Evolutionary conservation across 371 early-diverging fungal species (phyloP), one percentile per base, ranked within the genome.

Genomic region (Zychaea mexicana): DNA sequence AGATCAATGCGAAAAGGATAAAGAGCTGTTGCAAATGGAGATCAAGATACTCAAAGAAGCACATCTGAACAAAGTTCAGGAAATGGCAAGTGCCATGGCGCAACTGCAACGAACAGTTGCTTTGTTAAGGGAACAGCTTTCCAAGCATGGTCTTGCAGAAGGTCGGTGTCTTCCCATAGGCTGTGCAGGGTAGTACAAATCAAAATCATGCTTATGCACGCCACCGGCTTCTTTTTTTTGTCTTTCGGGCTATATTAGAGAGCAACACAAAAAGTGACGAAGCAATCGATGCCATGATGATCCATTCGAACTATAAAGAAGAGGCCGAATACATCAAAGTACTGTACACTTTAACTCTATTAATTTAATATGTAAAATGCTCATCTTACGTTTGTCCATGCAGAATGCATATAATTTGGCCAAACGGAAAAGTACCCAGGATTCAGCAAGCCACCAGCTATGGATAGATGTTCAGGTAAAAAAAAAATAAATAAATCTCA

Each of bases 1-100:
- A 78, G 79, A 64, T 27, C 70, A 70, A 64, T 76, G 60, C 33
- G 65, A 70, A 55, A 70, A 60, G 24, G 74, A 74, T 45, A 79
- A 76, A 22, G 56, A 67, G 39, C 27, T 61, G 10, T 38, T 76
- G 3, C 59, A 60, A 31, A 55, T 64, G 13, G 79, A 79, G 55
- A 52, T 79, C 2, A 69, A 66, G 19, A 28, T 72, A 31, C 52
- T 76, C 2, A 79, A 79, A 47, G 65, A 79, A 26, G 33, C 65
- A 0, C 77, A 79, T 62, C 47, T 76, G 4, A 67, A 70, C 19
- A 79, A 79, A 38, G 53, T 74, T 2, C 77, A 79, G 57, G 39
- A 57, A 19, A 59, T 74, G 49, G 67, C 77, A 1, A 36, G 58
- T n/a, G 33, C 69, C 3, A 49, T 79, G 32, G 69, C 71, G n/a